A percentile compares a stretch with the other conserved stretches of the same genome.
phyloP scores from a whole-genome alignment of 371 early-diverging fungal species.

The Mycotypha africana region DNA sequence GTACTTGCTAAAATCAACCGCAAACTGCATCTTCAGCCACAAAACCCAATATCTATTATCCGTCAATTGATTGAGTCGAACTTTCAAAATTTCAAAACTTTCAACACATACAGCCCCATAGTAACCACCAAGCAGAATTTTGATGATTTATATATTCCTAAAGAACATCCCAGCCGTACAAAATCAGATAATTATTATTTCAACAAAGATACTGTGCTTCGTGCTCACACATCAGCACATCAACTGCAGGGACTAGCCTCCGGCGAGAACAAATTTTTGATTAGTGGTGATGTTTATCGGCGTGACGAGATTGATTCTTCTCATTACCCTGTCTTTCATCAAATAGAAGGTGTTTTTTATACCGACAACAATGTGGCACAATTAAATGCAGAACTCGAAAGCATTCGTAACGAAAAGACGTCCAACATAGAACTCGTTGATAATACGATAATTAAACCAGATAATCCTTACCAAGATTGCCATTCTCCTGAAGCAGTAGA shows the following conservation, averaged over 20 bases:
- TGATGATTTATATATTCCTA: slow-evolving; percentile 82
- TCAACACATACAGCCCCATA: slow-evolving; percentile 67
- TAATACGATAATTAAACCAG: slow-evolving; percentile 50
- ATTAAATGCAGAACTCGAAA: slow-evolving; percentile 18
- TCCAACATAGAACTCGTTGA: slow-evolving; percentile 49
- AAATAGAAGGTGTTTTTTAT: slow-evolving; percentile 88
- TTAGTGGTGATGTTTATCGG: slow-evolving; percentile 96
- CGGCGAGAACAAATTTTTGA: slow-evolving; percentile 58
- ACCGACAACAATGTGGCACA: slow-evolving; percentile 31
- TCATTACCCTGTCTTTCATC: slow-evolving; percentile 98
- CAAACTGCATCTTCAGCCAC: slow-evolving; percentile 73
- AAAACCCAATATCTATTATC: slow-evolving; percentile 86
- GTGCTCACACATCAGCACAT: slow-evolving; percentile 96
- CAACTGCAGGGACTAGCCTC: slow-evolving; percentile 71
- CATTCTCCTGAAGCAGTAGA: slow-evolving; percentile 49
- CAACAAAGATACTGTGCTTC: slow-evolving; percentile 70
- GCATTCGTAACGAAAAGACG: slow-evolving; percentile 12
- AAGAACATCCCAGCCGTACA: slow-evolving; percentile 80
- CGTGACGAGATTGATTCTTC: slow-evolving; percentile 94
- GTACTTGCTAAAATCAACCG: slow-evolving; percentile 75
- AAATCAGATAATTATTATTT: slow-evolving; percentile 92
- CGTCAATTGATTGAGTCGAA: slow-evolving; percentile 73
- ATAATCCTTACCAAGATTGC: slow-evolving; percentile 54
- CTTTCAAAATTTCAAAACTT: slow-evolving; percentile 62
- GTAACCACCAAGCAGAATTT: slow-evolving; percentile 87